These are phyloP conservation scores for Rhizopogon sp. DNA, from an alignment of 768 basidiomycete genomes.

Conservation along the genomic window DNA sequence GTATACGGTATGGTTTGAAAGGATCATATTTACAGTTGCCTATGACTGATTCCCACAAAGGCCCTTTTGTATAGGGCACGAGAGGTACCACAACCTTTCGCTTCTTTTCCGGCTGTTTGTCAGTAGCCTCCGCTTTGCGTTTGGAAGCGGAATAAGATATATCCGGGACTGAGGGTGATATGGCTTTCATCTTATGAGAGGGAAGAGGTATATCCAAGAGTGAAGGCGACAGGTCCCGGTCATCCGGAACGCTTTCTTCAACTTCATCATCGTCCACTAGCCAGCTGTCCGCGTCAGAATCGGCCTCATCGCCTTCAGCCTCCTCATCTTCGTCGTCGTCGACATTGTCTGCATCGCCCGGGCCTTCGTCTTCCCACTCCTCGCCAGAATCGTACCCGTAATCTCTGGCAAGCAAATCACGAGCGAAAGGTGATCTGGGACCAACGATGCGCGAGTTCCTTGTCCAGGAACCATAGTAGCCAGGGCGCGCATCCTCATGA, in stretches of 20 bases:
- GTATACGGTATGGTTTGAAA: constrained; percentile 55
- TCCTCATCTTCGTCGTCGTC: constrained; percentile 63
- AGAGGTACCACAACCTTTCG: too few species aligned
- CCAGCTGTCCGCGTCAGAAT: constrained; percentile 28
- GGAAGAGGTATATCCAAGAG: too few species aligned
- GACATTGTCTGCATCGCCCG: constrained; percentile 72
- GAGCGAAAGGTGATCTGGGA: constrained; percentile 76
- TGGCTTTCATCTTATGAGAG: too few species aligned
- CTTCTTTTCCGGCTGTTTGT: too few species aligned
- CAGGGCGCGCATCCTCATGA: constrained; percentile 78
- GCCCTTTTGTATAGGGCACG: constrained; percentile 17
- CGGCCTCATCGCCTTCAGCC: constrained; percentile 50
- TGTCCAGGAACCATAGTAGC: constrained; percentile 95
- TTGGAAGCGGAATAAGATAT: too few species aligned
- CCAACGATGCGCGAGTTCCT: constrained; percentile 73
- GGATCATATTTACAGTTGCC: too few species aligned
- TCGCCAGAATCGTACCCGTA: constrained; percentile 93
- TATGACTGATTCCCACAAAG: too few species aligned
- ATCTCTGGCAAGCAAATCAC: constrained; percentile 74
- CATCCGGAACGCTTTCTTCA: too few species aligned
- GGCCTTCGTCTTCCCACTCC: constrained; percentile 92
- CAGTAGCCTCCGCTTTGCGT: too few species aligned
- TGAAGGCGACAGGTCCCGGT: too few species aligned
- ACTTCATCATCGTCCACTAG: too few species aligned
- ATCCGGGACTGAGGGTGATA: too few species aligned